Base-by-base conservation (phyloP, 768 basidiomycete genomes). In the Podaxis sp. region DNA sequence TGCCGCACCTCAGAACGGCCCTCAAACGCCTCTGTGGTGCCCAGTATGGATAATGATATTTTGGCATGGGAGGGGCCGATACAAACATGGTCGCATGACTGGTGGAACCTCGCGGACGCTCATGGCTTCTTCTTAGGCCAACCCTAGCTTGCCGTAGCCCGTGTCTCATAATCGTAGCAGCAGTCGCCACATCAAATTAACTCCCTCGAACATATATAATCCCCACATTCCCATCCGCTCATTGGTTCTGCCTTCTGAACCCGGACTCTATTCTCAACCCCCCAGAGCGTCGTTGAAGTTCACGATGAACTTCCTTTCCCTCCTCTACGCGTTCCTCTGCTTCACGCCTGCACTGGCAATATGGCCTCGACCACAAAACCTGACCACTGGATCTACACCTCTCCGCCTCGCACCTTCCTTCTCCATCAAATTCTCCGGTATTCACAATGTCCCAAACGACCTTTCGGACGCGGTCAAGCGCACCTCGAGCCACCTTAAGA, bases 331-430 rank as follows among this genome's bases (percentile, higher is more conserved):
- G 24, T 63, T 75, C 26, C 66, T 74, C 51, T 57, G 68, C 58
- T 54, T 68, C 19, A 61, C 69, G 2, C 68, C 70, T 11, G 63
- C 68, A 5, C 52, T 66, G 11, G 78, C 76, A 4, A 65, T 80
- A 26, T 80, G 79, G 79, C 79, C 79, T 30, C 65, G 70, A 19
- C 79, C 77, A 67, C 79, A 71, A n/a, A 78, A 80, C 19, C 68
- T 81, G 38, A 72, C 76, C 1, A 82, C 77, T 0, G 82, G 82
- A 13, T 70, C 67, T 3, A 74, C 75, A 1, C 69, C 77, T 3
- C 72, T 80, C n/a, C n/a, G n/a, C n/a, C n/a, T n/a, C n/a, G n/a
- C n/a, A n/a, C n/a, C n/a, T n/a, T n/a, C n/a, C n/a, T n/a, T n/a
- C n/a, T n/a, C n/a, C n/a, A n/a, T n/a, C n/a, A n/a, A n/a, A n/a